phyloP scores from a whole-genome alignment of 441 rosid genomes.

The Gossypium gossypioides region DNA sequence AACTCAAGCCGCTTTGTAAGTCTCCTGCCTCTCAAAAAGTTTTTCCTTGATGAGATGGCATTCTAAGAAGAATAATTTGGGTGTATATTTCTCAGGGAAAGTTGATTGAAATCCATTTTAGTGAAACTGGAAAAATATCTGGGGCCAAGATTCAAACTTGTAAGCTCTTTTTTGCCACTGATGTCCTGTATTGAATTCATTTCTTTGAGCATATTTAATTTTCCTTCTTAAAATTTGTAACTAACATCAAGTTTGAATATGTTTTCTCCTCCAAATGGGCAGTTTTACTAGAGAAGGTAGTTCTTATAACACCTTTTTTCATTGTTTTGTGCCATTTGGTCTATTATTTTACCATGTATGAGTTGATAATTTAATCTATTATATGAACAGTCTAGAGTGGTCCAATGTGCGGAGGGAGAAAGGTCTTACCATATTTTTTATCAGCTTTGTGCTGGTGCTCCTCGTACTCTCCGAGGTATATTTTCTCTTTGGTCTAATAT shows the following conservation, averaged over 20 bases:
- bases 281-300: constrained; percentile 98
- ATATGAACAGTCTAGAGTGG: constrained; percentile 84
- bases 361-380: constrained; percentile 19
- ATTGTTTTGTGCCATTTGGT: constrained; percentile 12
- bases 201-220: constrained; percentile 10
- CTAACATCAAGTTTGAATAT: constrained; percentile 28
- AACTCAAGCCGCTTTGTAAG: constrained; percentile 99
- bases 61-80: constrained; percentile 9
- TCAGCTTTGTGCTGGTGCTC: constrained; percentile 97
- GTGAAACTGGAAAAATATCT: constrained; percentile 90
- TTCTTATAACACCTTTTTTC: constrained; percentile 16
- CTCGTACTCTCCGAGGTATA: constrained; percentile 65
- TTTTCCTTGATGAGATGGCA: neutral
- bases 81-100: constrained; percentile 60
- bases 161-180: constrained; percentile 34
- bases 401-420: constrained; percentile 88
- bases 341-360: constrained; percentile 1
- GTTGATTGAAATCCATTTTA: constrained; percentile 86
- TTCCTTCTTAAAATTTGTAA: constrained; percentile 8
- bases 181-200: neutral
- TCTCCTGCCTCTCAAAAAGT: constrained; percentile 18
- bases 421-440: constrained; percentile 97
- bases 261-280: constrained; percentile 29
- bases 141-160: constrained; percentile 97
- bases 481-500: constrained; percentile 9